A percentile compares a stretch with the other conserved stretches of the same genome.
Conservation (phyloP, 192 early-diverging fungal species). For the Linnemannia hyalina region DNA sequence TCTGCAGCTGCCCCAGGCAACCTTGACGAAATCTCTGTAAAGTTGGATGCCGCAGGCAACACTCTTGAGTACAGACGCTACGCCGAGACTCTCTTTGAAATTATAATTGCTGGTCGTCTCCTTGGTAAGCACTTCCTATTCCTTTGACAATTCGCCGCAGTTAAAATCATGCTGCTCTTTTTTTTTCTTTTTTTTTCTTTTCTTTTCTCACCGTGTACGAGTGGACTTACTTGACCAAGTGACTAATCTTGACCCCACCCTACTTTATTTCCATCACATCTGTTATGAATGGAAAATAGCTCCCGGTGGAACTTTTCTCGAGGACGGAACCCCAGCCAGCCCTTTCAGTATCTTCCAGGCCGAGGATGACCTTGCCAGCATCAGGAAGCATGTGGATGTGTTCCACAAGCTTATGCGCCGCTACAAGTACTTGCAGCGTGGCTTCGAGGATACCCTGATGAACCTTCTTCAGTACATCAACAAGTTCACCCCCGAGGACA, state of each 20-base stretch:
- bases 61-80: conserved; percentile 96
- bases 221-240: not conserved
- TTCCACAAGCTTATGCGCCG: conserved; percentile 92
- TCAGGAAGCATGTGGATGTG: conserved; percentile 85
- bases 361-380: conserved; percentile 74
- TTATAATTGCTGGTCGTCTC: conserved; percentile 92
- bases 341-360: conserved; percentile 86
- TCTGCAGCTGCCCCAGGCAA: conserved; percentile 65
- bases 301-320: conserved; percentile 80
- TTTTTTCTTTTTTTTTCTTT: not conserved
- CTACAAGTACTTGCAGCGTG: conserved; percentile 93
- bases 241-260: not conserved
- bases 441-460: conserved; percentile 86
- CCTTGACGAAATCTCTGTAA: conserved; percentile 78
- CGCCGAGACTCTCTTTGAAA: conserved; percentile 95
- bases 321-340: conserved; percentile 82
- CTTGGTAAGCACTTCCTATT: conserved; percentile 70
- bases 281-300: conserved; percentile 56
- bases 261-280: not conserved
- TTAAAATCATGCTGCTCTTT: not conserved
- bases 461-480: conserved; percentile 93
- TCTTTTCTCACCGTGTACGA: not conserved
- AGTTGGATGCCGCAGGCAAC: conserved; percentile 86
- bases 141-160: not conserved
- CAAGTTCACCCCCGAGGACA: conserved; percentile 85